These are phyloP conservation scores for Nidularia pulvinata DNA, from an alignment of 768 basidiomycete genomes.

Conservation along the genomic window DNA sequence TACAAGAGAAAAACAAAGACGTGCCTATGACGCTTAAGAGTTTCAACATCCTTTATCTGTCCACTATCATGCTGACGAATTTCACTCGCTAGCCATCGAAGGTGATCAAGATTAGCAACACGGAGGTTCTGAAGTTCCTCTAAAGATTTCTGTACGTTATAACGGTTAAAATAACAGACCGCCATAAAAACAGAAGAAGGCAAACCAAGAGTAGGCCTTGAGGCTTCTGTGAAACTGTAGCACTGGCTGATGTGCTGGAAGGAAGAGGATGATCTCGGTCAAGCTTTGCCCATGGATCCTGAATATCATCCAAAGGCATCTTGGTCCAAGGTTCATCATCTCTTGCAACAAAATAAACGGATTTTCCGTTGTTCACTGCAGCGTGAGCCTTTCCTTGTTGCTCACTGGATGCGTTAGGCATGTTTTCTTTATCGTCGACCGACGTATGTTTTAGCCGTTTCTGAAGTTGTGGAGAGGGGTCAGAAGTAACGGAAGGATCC, in stretches of 20 bases:
- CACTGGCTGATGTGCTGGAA: neutral
- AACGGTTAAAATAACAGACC: neutral
- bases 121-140: neutral
- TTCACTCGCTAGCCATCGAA: neutral
- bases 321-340: slow-evolving; percentile 19
- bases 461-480: slow-evolving; percentile 20
- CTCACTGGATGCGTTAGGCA: slow-evolving; percentile 1
- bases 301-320: slow-evolving; percentile 12
- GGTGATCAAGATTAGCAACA: neutral
- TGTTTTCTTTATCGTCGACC: slow-evolving; percentile 34
- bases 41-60: neutral
- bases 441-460: slow-evolving; percentile 29
- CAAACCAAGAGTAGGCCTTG: neutral
- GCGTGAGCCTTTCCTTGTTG: neutral
- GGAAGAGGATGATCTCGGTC: slow-evolving; percentile 19
- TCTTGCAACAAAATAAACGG: neutral
- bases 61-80: neutral
- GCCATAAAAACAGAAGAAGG: neutral
- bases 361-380: neutral
- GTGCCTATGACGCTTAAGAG: too few species aligned
- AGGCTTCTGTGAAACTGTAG: neutral
- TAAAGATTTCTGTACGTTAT: neutral
- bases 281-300: slow-evolving; percentile 20
- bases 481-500: slow-evolving; percentile 26
- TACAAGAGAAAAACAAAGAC: too few species aligned